These are phyloP conservation scores for Candida ponderosae DNA, from an alignment of 805 yeast species.

Conservation along the genomic window DNA sequence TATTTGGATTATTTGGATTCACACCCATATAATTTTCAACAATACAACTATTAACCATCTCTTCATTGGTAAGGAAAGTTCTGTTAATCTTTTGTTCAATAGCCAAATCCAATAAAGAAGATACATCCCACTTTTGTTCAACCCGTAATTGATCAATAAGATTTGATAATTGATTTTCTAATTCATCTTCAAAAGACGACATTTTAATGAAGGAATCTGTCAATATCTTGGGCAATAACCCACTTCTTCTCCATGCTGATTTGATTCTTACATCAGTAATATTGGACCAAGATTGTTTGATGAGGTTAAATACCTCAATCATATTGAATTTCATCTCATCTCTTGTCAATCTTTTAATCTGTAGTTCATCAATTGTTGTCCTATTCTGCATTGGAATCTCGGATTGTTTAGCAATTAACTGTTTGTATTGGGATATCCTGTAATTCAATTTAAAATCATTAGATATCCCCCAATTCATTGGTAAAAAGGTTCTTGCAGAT, in stretches of 20 bases:
- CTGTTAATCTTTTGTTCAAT: conserved; percentile 32
- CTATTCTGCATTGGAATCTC: conserved; percentile 8
- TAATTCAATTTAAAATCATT: conserved; percentile 54
- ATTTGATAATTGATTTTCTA: conserved; percentile 32
- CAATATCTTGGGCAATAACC: conserved; percentile 27
- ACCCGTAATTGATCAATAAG: conserved; percentile 42
- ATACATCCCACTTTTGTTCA: conserved; percentile 49
- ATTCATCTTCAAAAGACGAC: conserved; percentile 25
- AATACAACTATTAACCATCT: conserved; percentile 52
- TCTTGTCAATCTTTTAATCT: conserved; percentile 17
- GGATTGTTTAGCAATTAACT: conserved; percentile 23
- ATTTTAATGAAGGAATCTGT: conserved; percentile 21
- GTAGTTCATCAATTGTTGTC: too few species aligned
- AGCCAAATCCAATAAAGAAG: conserved; percentile 42
- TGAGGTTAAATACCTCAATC: conserved; percentile 50
- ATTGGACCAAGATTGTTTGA: conserved; percentile 47
- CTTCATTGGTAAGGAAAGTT: conserved; percentile 49
- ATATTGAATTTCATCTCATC: conserved; percentile 41
- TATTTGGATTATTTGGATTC: conserved; percentile 3
- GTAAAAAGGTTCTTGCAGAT: conserved; percentile 35
- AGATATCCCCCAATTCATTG: conserved; percentile 57
- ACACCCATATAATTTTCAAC: conserved; percentile 30
- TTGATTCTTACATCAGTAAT: conserved; percentile 28
- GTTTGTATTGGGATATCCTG: conserved; percentile 47
- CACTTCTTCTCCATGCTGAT: conserved; percentile 36